Evolutionary conservation across 2,329 filamentous ascomycete species (phyloP), one percentile per base, ranked within the genome.

Genomic region (Aureobasidium sp.): DNA sequence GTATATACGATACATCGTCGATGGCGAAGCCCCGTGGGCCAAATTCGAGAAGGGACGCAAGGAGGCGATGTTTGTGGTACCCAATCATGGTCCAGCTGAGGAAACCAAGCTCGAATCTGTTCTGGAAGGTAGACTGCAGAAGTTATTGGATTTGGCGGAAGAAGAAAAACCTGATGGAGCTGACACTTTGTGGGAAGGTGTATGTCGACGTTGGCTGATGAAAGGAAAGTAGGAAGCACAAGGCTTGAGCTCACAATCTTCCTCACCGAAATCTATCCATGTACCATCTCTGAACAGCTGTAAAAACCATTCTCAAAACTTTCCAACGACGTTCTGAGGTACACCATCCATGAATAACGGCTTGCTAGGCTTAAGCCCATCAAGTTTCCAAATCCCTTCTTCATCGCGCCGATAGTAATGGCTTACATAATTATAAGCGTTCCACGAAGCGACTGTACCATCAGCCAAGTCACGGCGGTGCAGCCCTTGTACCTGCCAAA

Each of bases 1-100:
- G 12, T 47, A 66, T 1, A 34, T 65, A 7, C 32, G 36, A 2
- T 66, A 61, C 32, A 50, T 63, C 0, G 57, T 27, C 7, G 50
- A 60, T 26, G 66, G 63, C 4, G 32, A 62, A 20, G 62, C 52
- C 15, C 63, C 63, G 12, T 67, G 66, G 61, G 5, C 42, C 0
- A 39, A 36, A 1, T 65, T 56, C 37, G n/a, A 42, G 7, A 26
- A 53, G 36, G 26, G 37, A 9, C 23, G 6, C 1, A 41, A 47
- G 15, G 42, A 34, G 8, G 42, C 44, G 15, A 46, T 63, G 29
- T 37, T 48, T 13, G 20, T 47, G 10, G 29, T 57, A 0, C 42
- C 57, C 2, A 42, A 29, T 15, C 32, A 52, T 10, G 56, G 48
- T 2, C 6, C 46, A n/a, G 26, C 42, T 8, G 20, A 8, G 3